Base-by-base conservation (phyloP, 208 protist species). In the Crithidia brevicula region DNA sequence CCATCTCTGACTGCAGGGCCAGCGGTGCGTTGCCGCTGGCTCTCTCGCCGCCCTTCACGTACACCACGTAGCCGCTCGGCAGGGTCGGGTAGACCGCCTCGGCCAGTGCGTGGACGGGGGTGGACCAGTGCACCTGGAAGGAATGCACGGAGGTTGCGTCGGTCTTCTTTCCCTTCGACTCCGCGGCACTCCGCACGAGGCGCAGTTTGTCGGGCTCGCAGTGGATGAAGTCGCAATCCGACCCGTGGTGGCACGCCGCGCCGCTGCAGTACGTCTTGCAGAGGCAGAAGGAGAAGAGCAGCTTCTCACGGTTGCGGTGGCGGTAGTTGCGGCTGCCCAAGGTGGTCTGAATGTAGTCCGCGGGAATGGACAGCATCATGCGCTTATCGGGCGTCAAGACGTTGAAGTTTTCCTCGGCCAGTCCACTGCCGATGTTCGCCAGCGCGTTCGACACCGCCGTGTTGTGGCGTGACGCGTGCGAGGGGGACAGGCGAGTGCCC, bases 171-270 rank as follows among this genome's bases (percentile, higher is more conserved):
- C 33, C 65, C 16, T 54, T 62, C 33, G 63, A 45, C 18, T 43
- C 31, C n/a, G 52, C 50, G 8, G 72, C 57, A 16, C 43, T 61
- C 47, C 65, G 69, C 25, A 79, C 61, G 43, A 79, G 72, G n/a
- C 67, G 67, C 51, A 84, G 52, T 25, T 74, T 65, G 18, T 80
- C 78, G 22, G 71, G 71, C 10, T 69, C 56, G 67, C 85, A 86
- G 70, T 91, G 85, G 52, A 91, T 91, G 54, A 88, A 91, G 52
- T 88, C 85, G 43, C 85, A 91, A 13, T 69, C 64, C 3, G 53
- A 7, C 23, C 82, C 77, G 69, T 88, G 82, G 20, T 75, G 49
- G 59, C 85, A 91, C 54, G 56, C 75, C 3, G 53, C 58, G 27
- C 73, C 71, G 31, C 61, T 72, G 33, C 70, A 82, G 65, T 74